These are phyloP conservation scores for Solanum aculeatissimum DNA, from an alignment of 305 asterid genomes.

Conservation along the genomic window DNA sequence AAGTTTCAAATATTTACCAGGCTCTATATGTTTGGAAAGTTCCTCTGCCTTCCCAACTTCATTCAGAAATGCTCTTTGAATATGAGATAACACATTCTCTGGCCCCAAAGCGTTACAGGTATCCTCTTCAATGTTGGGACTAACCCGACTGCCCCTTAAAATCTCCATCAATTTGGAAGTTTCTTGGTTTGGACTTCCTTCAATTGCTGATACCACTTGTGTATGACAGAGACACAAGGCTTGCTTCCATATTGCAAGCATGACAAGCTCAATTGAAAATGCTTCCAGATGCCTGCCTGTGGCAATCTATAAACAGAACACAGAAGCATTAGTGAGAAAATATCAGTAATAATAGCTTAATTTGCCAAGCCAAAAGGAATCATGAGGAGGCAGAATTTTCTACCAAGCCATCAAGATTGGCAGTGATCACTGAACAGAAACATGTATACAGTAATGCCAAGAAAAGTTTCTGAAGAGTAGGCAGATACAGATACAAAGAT, in stretches of 20 bases:
- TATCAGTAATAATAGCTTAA: not conserved
- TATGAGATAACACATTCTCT: slow-evolving; percentile 30
- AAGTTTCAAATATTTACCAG: slow-evolving; percentile 36
- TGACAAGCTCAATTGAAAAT: slow-evolving; percentile 71
- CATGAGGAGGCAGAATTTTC: not conserved
- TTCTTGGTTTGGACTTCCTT: slow-evolving; percentile 35
- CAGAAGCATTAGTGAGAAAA: not conserved
- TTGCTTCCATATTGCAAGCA: slow-evolving; percentile 92
- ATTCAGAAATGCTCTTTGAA: slow-evolving; percentile 63
- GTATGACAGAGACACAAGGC: slow-evolving; percentile 62
- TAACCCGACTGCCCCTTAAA: not conserved
- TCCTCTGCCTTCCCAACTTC: slow-evolving; percentile 78
- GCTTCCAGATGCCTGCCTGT: slow-evolving; percentile 64
- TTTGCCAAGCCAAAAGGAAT: not conserved
- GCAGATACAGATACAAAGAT: not conserved
- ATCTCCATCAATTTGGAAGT: slow-evolving; percentile 21
- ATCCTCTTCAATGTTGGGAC: slow-evolving; percentile 26
- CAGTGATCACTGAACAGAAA: not conserved
- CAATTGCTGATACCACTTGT: slow-evolving; percentile 51
- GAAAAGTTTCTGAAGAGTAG: not conserved
- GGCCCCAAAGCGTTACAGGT: slow-evolving; percentile 17
- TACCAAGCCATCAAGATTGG: not conserved
- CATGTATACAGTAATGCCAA: not conserved
- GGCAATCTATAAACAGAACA: slow-evolving; percentile 21
- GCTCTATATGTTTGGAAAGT: slow-evolving; percentile 54